phyloP scores from a whole-genome alignment of 257 asterid species.

The Haberlea rhodopensis region DNA sequence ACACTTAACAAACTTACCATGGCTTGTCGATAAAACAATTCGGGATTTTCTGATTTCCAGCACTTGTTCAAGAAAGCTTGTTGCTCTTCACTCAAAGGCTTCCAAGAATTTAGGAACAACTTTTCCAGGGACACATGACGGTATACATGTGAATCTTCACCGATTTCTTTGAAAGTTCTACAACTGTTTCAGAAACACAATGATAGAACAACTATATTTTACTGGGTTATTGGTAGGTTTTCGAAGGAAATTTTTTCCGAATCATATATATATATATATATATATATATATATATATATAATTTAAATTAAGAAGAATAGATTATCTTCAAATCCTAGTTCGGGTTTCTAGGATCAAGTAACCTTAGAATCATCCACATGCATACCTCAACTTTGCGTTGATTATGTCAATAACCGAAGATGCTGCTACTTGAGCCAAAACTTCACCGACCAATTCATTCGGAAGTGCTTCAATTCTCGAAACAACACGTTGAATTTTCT shows the following conservation, averaged over 20 bases:
- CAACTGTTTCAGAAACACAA: not conserved
- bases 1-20: not conserved
- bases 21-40: not conserved
- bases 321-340: too few species aligned
- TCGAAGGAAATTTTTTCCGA: too few species aligned
- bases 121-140: not conserved
- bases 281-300: too few species aligned
- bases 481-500: not conserved
- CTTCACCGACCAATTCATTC: not conserved
- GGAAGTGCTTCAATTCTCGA: not conserved
- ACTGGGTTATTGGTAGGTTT: too few species aligned
- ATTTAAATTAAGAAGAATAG: too few species aligned
- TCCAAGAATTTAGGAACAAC: not conserved
- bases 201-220: too few species aligned
- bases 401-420: not conserved
- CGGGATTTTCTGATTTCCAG: not conserved
- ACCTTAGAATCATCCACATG: not conserved
- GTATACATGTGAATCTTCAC: not conserved
- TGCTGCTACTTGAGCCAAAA: not conserved
- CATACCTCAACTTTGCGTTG: not conserved
- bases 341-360: not conserved
- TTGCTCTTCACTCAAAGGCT: not conserved
- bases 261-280: too few species aligned
- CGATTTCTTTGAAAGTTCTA: not conserved
- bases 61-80: not conserved